These are phyloP conservation scores for Pythium diclinum DNA, from an alignment of 352 stramenopile genomes.

Conservation along the genomic window DNA sequence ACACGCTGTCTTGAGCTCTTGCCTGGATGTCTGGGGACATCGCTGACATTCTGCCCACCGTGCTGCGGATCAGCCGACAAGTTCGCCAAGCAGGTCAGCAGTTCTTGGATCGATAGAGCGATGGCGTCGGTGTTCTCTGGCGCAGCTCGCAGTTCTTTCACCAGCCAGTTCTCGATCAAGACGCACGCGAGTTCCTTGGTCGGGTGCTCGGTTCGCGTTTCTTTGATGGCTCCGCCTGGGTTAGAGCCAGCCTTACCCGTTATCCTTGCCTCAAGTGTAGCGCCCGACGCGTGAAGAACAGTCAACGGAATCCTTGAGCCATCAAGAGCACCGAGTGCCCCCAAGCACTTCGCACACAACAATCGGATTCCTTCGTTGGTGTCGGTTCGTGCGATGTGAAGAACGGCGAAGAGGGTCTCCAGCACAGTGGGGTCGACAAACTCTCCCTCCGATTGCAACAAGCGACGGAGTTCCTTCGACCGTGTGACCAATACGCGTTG, in stretches of 20 bases:
- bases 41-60: slow-evolving; percentile 44
- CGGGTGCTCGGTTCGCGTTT: slow-evolving; percentile 64
- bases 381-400: slow-evolving; percentile 66
- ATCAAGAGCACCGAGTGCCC: slow-evolving; percentile 79
- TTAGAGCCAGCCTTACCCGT: background rate
- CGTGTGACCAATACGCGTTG: slow-evolving; percentile 62
- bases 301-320: slow-evolving; percentile 64
- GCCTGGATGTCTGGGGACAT: background rate
- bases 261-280: background rate
- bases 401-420: slow-evolving; percentile 58
- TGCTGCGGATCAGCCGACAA: slow-evolving; percentile 73
- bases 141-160: slow-evolving; percentile 81
- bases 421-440: slow-evolving; percentile 60
- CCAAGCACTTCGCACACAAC: slow-evolving; percentile 68
- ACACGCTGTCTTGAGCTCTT: slow-evolving; percentile 5
- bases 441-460: slow-evolving; percentile 74
- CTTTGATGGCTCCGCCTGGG: background rate
- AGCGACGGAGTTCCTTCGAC: slow-evolving; percentile 47
- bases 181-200: slow-evolving; percentile 80
- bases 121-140: slow-evolving; percentile 81
- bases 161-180: slow-evolving; percentile 79
- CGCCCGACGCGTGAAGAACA: slow-evolving; percentile 48
- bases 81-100: slow-evolving; percentile 79
- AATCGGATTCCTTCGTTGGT: slow-evolving; percentile 63
- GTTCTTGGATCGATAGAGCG: slow-evolving; percentile 83